phyloP scores from a whole-genome alignment of 805 yeast species.

The Debaryomyces castellii region DNA sequence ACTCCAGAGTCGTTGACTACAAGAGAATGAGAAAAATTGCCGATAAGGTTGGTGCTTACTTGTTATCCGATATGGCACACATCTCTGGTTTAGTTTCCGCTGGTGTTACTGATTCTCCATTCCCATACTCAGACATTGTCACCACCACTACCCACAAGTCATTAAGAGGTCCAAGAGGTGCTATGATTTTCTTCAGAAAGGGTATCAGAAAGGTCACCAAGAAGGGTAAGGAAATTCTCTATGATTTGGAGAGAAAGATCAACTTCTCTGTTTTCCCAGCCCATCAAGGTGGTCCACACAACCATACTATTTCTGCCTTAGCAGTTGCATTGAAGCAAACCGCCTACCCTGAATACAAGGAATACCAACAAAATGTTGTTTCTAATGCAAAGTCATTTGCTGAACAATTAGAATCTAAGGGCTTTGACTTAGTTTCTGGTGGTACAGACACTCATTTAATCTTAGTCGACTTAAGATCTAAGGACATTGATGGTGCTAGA shows the following conservation, averaged over 20 bases:
- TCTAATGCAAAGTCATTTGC: conserved; percentile 87
- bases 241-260: conserved; percentile 91
- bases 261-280: conserved; percentile 99
- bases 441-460: conserved; percentile 99
- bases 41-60: conserved; percentile 94
- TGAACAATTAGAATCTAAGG: conserved; percentile 63
- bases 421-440: conserved; percentile 81
- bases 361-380: conserved; percentile 85
- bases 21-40: conserved; percentile 95
- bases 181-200: conserved; percentile 97
- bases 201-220: conserved; percentile 85
- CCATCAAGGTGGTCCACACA: conserved; percentile 99
- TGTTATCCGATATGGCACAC: conserved; percentile 97
- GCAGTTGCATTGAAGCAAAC: conserved; percentile 98
- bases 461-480: conserved; percentile 81
- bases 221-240: conserved; percentile 87
- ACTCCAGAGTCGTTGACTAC: conserved; percentile 95
- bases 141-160: conserved; percentile 99
- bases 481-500: conserved; percentile 95
- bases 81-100: conserved; percentile 96
- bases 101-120: conserved; percentile 93
- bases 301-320: conserved; percentile 96
- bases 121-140: conserved; percentile 95
- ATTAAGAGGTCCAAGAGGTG: conserved; percentile 99
- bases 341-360: conserved; percentile 82